Evolutionary conservation across 805 yeast genomes (phyloP), one percentile per base, ranked within the genome.

Genomic region (Metschnikowia continentalis): DNA sequence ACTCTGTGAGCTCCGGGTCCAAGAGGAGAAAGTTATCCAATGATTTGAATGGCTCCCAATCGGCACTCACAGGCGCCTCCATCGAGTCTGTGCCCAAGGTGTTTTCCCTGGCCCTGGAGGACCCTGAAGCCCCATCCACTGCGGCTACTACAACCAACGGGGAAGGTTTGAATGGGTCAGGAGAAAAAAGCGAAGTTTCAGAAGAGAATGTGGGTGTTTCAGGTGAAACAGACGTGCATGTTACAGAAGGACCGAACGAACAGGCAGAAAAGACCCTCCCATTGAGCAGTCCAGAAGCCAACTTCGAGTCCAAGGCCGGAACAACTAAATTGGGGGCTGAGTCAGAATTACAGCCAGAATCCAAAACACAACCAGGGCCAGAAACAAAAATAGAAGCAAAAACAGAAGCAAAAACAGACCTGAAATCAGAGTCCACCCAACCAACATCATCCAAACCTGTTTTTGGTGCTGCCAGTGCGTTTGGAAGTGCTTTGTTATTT

Each of bases 401-500:
- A 7, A 6, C 10, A 26, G 30, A 26, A 26, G 0, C 30, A 11
- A 10, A 26, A 26, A 10, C 8, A 26, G 30, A 26, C 30, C 30
- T 26, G 30, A 26, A 10, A 8, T 8, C 30, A 8, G 30, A 26
- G 11, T 26, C 30, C 32, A 26, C 15, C 2, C 40, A 3, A 20
- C 44, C 35, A 22, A 26, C 30, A 47, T 53, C 51, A 7, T 13
- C 46, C 41, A 52, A 52, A 35, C 70, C 70, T 1, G 70, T 67
- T 3, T 72, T 72, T 60, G 81, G 77, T 3, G 62, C 80, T 2
- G 62, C 75, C 11, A 66, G 70, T n/a, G 55, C 74, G 1, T 72
- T 74, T 60, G 77, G 76, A 6, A 61, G 65, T 17, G 53, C 61
- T 50, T 48, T 56, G 56, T 54, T 62, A 6, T 54, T 62, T 36